These are phyloP conservation scores for Aspergillus phoenicis DNA, from an alignment of 2,329 filamentous ascomycete species.

Conservation along the genomic window DNA sequence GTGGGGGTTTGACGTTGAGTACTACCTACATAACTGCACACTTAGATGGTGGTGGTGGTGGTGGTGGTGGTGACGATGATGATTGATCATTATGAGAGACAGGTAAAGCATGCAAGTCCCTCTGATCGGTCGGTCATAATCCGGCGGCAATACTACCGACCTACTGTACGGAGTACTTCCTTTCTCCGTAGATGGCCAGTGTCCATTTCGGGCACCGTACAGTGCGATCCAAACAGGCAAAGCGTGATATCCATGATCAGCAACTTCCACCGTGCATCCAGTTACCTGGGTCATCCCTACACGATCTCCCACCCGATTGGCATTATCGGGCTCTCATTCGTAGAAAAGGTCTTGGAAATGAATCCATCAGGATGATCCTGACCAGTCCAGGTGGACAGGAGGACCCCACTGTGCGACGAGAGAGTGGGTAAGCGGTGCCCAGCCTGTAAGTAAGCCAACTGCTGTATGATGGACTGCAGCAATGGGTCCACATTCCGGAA, in stretches of 20 bases:
- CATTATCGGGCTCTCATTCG: background rate
- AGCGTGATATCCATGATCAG: constrained; percentile 21
- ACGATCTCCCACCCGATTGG: background rate
- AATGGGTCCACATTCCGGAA: constrained; percentile 13
- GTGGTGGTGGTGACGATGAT: too few species aligned
- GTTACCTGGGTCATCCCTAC: constrained; percentile 23
- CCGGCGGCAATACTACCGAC: too few species aligned
- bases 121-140: too few species aligned
- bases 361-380: constrained; percentile 1
- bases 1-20: constrained; percentile 11
- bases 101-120: too few species aligned
- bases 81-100: too few species aligned
- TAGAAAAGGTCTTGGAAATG: background rate
- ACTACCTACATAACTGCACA: background rate
- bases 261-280: constrained; percentile 15
- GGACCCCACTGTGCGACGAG: background rate
- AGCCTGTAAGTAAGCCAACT: constrained; percentile 4
- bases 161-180: too few species aligned
- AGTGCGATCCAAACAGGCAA: background rate
- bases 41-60: too few species aligned
- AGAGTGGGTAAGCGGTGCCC: background rate
- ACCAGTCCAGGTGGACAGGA: background rate
- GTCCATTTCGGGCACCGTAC: background rate
- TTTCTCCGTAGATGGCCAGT: background rate
- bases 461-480: constrained; percentile 8